These are phyloP conservation scores for Corynespora cassiicola DNA, from an alignment of 2,329 filamentous ascomycete species.

Conservation along the genomic window DNA sequence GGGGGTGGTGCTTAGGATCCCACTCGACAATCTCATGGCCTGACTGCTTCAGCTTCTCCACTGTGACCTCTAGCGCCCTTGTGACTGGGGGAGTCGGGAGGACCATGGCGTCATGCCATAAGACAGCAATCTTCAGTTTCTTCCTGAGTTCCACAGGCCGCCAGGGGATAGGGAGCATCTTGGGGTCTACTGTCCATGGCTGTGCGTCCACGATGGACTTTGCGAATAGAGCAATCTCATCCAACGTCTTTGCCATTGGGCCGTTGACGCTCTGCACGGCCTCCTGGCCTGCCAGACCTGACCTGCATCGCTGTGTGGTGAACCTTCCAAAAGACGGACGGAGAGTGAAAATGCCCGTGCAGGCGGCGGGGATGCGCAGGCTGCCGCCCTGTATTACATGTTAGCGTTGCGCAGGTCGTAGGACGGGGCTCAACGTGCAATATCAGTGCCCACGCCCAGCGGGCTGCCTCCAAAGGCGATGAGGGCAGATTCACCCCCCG, in stretches of 20 bases:
- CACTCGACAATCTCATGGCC: slow-evolving; percentile 65
- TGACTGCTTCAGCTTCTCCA: slow-evolving; percentile 57
- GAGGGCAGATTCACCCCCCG: slow-evolving; percentile 71
- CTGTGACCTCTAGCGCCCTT: slow-evolving; percentile 63
- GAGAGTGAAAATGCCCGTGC: slow-evolving; percentile 64
- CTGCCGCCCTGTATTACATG: slow-evolving; percentile 52
- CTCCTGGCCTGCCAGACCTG: slow-evolving; percentile 70
- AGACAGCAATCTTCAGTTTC: slow-evolving; percentile 65
- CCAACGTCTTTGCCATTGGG: slow-evolving; percentile 63
- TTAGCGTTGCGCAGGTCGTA: too few relatives aligned
- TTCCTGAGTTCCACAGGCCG: slow-evolving; percentile 47
- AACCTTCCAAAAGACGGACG: slow-evolving; percentile 66
- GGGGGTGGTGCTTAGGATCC: slow-evolving; percentile 59
- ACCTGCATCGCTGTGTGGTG: slow-evolving; percentile 60
- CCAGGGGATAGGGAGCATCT: slow-evolving; percentile 62
- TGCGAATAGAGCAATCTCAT: slow-evolving; percentile 55
- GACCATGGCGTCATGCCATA: slow-evolving; percentile 59
- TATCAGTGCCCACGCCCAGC: slow-evolving; percentile 70
- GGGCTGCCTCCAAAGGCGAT: slow-evolving; percentile 65
- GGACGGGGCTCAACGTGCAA: slow-evolving; percentile 48
- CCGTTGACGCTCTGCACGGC: slow-evolving; percentile 70
- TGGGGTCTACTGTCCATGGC: slow-evolving; percentile 61
- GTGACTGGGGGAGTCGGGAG: slow-evolving; percentile 60
- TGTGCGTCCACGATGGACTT: slow-evolving; percentile 50
- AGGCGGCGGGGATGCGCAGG: slow-evolving; percentile 63